Base-by-base conservation (phyloP, 306 rosid genomes). In the Clitoria ternatea region DNA sequence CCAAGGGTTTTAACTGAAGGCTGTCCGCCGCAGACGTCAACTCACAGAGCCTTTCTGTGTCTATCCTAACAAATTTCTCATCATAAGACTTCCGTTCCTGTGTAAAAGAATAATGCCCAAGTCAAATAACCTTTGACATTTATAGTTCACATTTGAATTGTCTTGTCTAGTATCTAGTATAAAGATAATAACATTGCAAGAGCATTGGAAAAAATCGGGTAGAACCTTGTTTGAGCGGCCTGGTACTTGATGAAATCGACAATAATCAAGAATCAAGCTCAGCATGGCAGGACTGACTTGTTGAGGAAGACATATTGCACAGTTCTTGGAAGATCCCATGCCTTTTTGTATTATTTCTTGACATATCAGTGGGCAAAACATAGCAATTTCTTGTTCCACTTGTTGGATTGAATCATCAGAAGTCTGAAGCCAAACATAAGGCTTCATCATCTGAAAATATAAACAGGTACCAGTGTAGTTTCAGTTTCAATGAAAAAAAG, bases 1-100 rank as follows among this genome's bases (percentile, higher is more conserved):
- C 99, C 85, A 94, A 76, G 4, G 97, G 99, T 84, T 91, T 94
- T 74, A 94, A 76, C 81, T 91, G 96, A 61, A 94, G 95, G 79
- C 97, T 91, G 77, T 94, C 97, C 2, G 99, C 96, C 72, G 97
- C 99, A 70, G 99, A 94, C 2, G 96, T 89, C 88, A 94, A 87
- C 83, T 94, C 99, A 57, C 99, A 94, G 7, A 94, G 88, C 84
- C 79, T 87, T 69, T 89, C 92, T 18, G 99, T 94, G 70, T 91
- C 96, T 91, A 94, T 86, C 66, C 92, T 85, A 79, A 94, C 88
- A 35, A 85, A 86, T 74, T 85, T 94, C 79, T 94, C 99, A 44
- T 94, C 97, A 82, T 83, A 90, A 12, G 85, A 85, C 64, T 94
- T 94, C 35, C 89, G 85, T 82, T 94, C 99, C 99, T 94, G 55